These are phyloP conservation scores for Xanthoceras sorbifolium DNA, from an alignment of 345 rosid species.

Conservation along the genomic window DNA sequence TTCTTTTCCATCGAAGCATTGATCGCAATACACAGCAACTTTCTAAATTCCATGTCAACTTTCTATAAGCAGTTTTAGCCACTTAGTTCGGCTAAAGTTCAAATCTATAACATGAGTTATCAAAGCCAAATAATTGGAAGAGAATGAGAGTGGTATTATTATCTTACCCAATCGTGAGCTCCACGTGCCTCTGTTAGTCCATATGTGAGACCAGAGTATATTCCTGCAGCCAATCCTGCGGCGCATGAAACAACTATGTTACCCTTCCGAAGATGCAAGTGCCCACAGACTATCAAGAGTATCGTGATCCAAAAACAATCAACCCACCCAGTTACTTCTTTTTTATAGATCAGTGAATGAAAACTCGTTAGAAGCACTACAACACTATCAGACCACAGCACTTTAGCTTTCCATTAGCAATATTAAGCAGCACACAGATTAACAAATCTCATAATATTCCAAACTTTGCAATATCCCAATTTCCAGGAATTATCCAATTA, in stretches of 20 bases:
- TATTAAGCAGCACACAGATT: not conserved
- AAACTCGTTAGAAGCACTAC: too few species aligned
- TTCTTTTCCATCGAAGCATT: too few species aligned
- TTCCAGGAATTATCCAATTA: not conserved
- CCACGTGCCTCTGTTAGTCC: constrained; percentile 91
- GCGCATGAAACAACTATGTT: not conserved
- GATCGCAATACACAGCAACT: not conserved
- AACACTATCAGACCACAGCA: too few species aligned
- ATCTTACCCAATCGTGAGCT: constrained; percentile 84
- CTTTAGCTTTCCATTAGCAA: too few species aligned
- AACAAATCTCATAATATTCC: not conserved
- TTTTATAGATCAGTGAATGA: not conserved
- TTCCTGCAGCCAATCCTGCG: constrained; percentile 85
- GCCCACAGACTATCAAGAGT: not conserved
- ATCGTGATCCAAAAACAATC: not conserved
- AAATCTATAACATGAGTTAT: not conserved
- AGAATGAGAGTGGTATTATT: not conserved
- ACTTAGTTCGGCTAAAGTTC: too few species aligned
- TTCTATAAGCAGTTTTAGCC: too few species aligned
- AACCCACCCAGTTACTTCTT: not conserved
- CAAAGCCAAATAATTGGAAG: not conserved
- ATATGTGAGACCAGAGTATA: constrained; percentile 84
- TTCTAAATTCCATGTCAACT: not conserved
- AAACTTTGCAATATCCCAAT: not conserved
- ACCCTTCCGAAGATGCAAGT: not conserved